phyloP scores from a whole-genome alignment of 108 stramenopile genomes.

The Nannochloropsis granulata region DNA sequence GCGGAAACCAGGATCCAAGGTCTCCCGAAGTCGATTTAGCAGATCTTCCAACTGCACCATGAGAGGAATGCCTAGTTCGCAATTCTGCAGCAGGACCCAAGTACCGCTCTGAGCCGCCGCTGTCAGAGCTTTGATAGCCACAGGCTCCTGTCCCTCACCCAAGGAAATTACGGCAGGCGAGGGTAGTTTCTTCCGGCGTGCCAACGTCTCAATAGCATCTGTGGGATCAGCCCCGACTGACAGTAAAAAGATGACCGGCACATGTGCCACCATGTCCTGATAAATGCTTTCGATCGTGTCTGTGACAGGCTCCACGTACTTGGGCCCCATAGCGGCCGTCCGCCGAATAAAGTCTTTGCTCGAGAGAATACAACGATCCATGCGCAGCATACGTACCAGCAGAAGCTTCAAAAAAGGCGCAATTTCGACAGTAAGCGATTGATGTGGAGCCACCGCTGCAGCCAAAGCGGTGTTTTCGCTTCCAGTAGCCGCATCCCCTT shows the following conservation, averaged over 20 bases:
- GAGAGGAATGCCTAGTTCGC: constrained; percentile 62
- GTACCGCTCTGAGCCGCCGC: constrained; percentile 66
- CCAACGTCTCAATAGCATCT: constrained; percentile 64
- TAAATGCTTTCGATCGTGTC: constrained; percentile 74
- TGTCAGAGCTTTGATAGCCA: constrained; percentile 69
- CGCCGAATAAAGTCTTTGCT: constrained; percentile 62
- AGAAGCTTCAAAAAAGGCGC: constrained; percentile 66
- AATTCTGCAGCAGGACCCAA: constrained; percentile 81
- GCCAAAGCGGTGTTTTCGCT: not conserved
- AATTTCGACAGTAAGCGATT: constrained; percentile 17
- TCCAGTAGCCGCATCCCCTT: not conserved
- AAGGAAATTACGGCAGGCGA: constrained; percentile 64
- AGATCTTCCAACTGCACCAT: constrained; percentile 72
- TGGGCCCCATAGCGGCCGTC: constrained; percentile 61
- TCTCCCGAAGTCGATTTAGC: constrained; percentile 49
- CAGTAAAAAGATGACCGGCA: constrained; percentile 73
- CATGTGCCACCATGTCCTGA: constrained; percentile 52
- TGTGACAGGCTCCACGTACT: constrained; percentile 72
- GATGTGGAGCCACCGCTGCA: not conserved
- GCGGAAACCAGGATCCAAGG: constrained; percentile 63
- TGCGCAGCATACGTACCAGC: constrained; percentile 60
- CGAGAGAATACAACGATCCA: constrained; percentile 69
- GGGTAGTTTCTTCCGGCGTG: constrained; percentile 66
- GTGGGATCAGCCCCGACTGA: constrained; percentile 76
- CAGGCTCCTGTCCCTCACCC: constrained; percentile 82